phyloP scores from a whole-genome alignment of 75 land plant genomes.

The Pinus tabuliformis region DNA sequence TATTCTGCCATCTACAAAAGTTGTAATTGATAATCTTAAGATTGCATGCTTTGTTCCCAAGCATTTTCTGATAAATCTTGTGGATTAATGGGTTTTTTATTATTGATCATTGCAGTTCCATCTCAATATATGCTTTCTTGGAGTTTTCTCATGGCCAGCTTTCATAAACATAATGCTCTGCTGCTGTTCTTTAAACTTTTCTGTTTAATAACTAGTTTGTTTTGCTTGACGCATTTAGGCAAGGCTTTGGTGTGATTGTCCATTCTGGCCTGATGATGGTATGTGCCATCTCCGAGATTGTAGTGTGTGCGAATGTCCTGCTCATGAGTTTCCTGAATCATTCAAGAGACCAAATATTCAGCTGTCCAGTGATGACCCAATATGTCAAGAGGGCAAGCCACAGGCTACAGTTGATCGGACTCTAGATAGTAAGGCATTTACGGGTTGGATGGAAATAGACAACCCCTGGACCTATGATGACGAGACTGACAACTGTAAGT shows the following conservation, averaged over 20 bases:
- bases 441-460: constrained; percentile 77
- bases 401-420: constrained; percentile 86
- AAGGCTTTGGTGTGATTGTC: constrained; percentile 96
- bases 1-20: too few species aligned
- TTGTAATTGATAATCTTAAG: too few species aligned
- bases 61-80: too few species aligned
- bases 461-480: constrained; percentile 98
- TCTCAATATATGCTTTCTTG: neutral
- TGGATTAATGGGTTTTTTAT: too few species aligned
- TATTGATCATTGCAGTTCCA: too few species aligned
- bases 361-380: constrained; percentile 43
- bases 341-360: constrained; percentile 40
- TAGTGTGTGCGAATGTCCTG: constrained; percentile 97
- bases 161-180: neutral
- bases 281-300: constrained; percentile 96
- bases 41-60: too few species aligned
- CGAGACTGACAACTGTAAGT: constrained; percentile 57
- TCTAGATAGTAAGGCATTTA: constrained; percentile 67
- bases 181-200: neutral
- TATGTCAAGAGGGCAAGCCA: constrained; percentile 94
- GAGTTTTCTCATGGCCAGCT: neutral
- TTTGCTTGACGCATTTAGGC: constrained; percentile 24
- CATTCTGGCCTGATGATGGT: constrained; percentile 98
- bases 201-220: neutral
- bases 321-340: constrained; percentile 80